Evolutionary conservation across 768 basidiomycete species (phyloP).

Genomic region (Lactifluus volemus): DNA sequence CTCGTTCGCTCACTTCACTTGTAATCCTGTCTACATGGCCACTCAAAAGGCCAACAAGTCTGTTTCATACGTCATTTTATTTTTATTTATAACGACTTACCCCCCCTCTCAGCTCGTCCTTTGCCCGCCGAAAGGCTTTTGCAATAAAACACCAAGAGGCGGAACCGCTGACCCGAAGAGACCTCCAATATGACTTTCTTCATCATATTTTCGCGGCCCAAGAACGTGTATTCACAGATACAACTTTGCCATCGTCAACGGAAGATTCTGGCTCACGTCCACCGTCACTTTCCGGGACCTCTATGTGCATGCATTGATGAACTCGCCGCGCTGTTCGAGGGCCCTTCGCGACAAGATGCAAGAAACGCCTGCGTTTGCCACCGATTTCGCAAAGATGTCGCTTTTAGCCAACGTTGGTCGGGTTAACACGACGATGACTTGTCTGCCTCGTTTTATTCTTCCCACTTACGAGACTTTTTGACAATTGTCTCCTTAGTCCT

Average conservation of each 20-base stretch:
- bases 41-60: slow-evolving; percentile 17
- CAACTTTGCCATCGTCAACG: slow-evolving; percentile 35
- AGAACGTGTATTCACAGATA: slow-evolving; percentile 52
- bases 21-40: slow-evolving; percentile 11
- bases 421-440: slow-evolving; percentile 78
- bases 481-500: slow-evolving; percentile 41
- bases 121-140: slow-evolving; percentile 35
- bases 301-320: slow-evolving; percentile 38
- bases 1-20: background rate
- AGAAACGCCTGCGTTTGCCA: slow-evolving; percentile 48
- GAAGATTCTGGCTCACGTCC: slow-evolving; percentile 12
- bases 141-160: slow-evolving; percentile 48
- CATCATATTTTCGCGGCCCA: slow-evolving; percentile 33
- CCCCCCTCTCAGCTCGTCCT: slow-evolving; percentile 31
- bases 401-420: slow-evolving; percentile 72
- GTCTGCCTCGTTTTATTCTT: slow-evolving; percentile 29
- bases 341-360: slow-evolving; percentile 62
- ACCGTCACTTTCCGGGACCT: slow-evolving; percentile 40
- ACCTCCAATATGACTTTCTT: slow-evolving; percentile 55
- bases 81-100: background rate
- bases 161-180: slow-evolving; percentile 54
- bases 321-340: slow-evolving; percentile 60
- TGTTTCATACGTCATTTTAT: background rate
- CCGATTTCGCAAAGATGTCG: slow-evolving; percentile 67
- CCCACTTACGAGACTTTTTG: background rate